phyloP scores from a whole-genome alignment of 192 early-diverging fungal species.

The Rhizoclosmatium globosum region DNA sequence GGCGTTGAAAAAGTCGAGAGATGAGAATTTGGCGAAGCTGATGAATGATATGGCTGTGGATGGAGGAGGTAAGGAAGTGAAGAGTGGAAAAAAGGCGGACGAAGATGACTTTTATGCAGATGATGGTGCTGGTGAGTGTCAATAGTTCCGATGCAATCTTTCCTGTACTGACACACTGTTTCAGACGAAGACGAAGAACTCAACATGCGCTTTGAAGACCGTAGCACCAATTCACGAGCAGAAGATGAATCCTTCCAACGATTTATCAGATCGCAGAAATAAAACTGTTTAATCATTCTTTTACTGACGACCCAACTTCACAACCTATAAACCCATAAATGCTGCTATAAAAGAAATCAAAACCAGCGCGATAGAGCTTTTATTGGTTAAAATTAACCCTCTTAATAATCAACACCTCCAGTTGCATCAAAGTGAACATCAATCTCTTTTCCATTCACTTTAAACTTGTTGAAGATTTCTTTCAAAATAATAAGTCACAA shows the following conservation, averaged over 20 bases:
- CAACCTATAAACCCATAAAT: too few relatives aligned
- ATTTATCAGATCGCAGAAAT: not conserved
- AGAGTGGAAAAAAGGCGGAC: not conserved
- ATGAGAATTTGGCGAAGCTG: conserved; percentile 76
- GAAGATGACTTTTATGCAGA: conserved; percentile 23
- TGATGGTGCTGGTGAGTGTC: conserved; percentile 14
- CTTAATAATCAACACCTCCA: too few relatives aligned
- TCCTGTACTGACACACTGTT: not conserved
- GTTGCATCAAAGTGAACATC: too few relatives aligned
- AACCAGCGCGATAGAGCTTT: too few relatives aligned
- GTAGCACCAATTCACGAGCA: not conserved
- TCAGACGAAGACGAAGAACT: conserved; percentile 8
- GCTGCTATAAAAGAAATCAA: too few relatives aligned
- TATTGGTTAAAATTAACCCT: too few relatives aligned
- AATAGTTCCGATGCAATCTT: not conserved
- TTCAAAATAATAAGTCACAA: too few relatives aligned
- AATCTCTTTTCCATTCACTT: too few relatives aligned
- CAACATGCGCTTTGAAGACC: not conserved
- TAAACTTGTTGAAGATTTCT: too few relatives aligned
- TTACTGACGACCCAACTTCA: too few relatives aligned
- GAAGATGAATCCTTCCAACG: conserved; percentile 19
- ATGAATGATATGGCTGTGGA: conserved; percentile 81
- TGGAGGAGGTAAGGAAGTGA: not conserved
- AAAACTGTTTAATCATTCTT: too few relatives aligned
- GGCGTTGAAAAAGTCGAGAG: conserved; percentile 72